phyloP scores from a whole-genome alignment of 306 rosid species.

The Sicyos baderoa region DNA sequence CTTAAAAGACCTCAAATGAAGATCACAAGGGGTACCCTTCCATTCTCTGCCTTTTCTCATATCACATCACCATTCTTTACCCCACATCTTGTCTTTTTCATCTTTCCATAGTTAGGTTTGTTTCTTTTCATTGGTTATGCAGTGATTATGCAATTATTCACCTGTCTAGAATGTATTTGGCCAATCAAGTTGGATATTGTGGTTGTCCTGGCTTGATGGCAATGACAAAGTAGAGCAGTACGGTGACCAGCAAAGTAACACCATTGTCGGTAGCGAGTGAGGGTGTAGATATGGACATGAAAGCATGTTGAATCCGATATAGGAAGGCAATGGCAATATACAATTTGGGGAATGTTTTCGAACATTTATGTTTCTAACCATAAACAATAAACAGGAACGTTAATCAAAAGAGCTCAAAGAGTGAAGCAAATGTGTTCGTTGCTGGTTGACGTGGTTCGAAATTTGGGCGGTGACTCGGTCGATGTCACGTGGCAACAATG shows the following conservation, averaged over 20 bases:
- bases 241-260: background rate
- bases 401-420: background rate
- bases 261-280: background rate
- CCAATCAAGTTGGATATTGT: background rate
- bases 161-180: background rate
- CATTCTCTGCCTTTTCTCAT: background rate
- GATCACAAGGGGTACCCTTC: background rate
- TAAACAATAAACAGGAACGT: background rate
- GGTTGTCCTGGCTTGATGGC: background rate
- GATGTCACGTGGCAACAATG: background rate
- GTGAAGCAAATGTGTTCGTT: background rate
- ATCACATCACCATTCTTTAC: background rate
- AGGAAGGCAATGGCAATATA: background rate
- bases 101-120: background rate
- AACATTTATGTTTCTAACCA: background rate
- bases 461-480: background rate
- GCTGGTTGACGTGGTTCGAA: no score
- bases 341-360: no score
- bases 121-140: background rate
- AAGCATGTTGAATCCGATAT: background rate
- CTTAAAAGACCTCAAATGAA: background rate
- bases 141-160: background rate
- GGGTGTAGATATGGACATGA: background rate
- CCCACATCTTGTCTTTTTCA: background rate
- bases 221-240: background rate